Conservation (phyloP, 2,329 filamentous ascomycete genomes). For the Diplodia mutila region DNA sequence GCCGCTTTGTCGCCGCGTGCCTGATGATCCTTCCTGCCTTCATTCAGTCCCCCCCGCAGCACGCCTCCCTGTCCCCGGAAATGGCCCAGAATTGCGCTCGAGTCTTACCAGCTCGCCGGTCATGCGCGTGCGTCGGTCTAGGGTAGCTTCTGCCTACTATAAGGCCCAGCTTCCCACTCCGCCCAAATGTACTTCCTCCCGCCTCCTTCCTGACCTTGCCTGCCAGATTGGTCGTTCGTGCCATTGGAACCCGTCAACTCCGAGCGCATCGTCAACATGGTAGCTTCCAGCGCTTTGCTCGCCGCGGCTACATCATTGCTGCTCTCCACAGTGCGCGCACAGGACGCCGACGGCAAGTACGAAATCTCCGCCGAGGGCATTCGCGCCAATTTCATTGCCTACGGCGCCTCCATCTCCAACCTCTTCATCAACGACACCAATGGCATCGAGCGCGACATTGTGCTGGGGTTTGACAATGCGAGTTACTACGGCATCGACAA, state of each 20-base stretch:
- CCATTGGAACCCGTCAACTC: background rate
- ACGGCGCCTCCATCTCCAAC: slow-evolving; percentile 74
- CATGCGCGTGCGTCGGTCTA: background rate
- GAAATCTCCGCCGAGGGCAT: slow-evolving; percentile 70
- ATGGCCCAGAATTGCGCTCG: background rate
- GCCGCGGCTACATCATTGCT: background rate
- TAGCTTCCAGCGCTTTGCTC: background rate
- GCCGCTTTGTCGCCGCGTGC: slow-evolving; percentile 18
- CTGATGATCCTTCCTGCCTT: slow-evolving; percentile 24
- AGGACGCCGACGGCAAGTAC: slow-evolving; percentile 62
- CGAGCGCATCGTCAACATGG: slow-evolving; percentile 4
- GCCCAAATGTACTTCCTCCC: background rate
- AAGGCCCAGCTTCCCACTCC: slow-evolving; percentile 3
- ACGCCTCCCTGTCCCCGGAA: slow-evolving; percentile 4
- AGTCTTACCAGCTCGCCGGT: slow-evolving; percentile 16
- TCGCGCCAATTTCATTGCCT: slow-evolving; percentile 70
- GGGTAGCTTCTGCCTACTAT: slow-evolving; percentile 1
- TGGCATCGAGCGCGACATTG: slow-evolving; percentile 70
- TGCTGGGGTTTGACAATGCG: slow-evolving; percentile 77
- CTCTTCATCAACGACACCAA: slow-evolving; percentile 71
- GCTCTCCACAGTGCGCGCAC: slow-evolving; percentile 1
- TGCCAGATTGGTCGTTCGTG: background rate
- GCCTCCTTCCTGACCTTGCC: background rate
- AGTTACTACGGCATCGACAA: slow-evolving; percentile 67
- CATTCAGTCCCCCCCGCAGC: slow-evolving; percentile 7